A percentile compares a stretch with the other conserved stretches of the same genome.
Conservation (phyloP, 1,139 yeast species). For the Zygosaccharomyces sapae region DNA sequence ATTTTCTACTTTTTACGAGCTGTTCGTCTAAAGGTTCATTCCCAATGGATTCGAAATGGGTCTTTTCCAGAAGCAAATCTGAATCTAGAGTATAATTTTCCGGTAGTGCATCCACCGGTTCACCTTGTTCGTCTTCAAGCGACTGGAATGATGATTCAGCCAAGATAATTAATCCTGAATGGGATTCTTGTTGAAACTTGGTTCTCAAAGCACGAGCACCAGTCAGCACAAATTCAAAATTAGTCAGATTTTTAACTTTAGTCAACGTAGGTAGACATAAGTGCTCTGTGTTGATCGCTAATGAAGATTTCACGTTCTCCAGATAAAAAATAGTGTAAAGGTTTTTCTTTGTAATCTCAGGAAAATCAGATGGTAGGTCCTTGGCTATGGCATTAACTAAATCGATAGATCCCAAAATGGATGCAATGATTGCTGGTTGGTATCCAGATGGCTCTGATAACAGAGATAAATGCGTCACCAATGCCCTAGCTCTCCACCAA, state of each 20-base stretch:
- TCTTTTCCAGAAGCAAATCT: constrained; percentile 74
- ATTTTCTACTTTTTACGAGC: constrained; percentile 37
- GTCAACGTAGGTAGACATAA: constrained; percentile 48
- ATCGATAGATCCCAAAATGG: constrained; percentile 31
- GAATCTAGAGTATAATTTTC: constrained; percentile 64
- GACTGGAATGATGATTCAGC: constrained; percentile 48
- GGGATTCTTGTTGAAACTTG: constrained; percentile 66
- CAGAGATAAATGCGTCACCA: constrained; percentile 58
- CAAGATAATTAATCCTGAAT: constrained; percentile 71
- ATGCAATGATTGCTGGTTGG: constrained; percentile 36
- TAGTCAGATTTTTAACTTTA: constrained; percentile 54
- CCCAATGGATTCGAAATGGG: constrained; percentile 59
- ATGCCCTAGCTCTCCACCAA: constrained; percentile 74
- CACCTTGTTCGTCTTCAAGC: constrained; percentile 28
- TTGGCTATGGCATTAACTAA: constrained; percentile 31
- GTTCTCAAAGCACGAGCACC: constrained; percentile 91
- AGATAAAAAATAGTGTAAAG: constrained; percentile 50
- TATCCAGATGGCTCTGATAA: constrained; percentile 54
- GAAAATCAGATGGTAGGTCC: constrained; percentile 23
- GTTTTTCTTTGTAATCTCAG: constrained; percentile 35
- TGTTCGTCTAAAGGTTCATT: constrained; percentile 43
- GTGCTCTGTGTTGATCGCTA: constrained; percentile 60
- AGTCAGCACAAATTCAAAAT: constrained; percentile 62
- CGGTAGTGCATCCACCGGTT: constrained; percentile 38
- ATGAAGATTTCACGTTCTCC: constrained; percentile 62